Conservation (phyloP, 106 monocot species). For the Acanthochlamys bracteata region DNA sequence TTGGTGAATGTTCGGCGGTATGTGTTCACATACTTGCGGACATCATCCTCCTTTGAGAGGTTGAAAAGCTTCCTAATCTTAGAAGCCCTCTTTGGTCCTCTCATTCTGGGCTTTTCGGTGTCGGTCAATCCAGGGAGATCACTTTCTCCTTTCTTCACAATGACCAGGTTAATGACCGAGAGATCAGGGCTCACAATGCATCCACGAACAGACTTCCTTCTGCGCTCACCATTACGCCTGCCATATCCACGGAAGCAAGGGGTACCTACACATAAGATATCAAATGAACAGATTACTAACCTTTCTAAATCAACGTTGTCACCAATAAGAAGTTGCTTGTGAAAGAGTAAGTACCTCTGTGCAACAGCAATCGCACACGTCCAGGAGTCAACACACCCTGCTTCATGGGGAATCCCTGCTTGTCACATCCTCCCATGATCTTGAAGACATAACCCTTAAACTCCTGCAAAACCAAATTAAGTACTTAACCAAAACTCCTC, state of each 20-base stretch:
- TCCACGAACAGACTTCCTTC: slow-evolving; percentile 49
- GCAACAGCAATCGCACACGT: slow-evolving; percentile 47
- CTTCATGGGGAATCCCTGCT: slow-evolving; percentile 77
- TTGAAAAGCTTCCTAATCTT: slow-evolving; percentile 61
- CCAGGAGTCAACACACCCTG: slow-evolving; percentile 57
- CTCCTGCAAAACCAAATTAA: slow-evolving; percentile 21
- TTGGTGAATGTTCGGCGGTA: slow-evolving; percentile 38
- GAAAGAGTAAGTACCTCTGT: slow-evolving; percentile 27
- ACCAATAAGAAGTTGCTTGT: no score
- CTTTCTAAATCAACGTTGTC: no score
- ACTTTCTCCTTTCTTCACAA: slow-evolving; percentile 52
- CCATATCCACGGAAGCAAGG: slow-evolving; percentile 47
- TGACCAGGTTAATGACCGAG: slow-evolving; percentile 39
- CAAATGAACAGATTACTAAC: no score
- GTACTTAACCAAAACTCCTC: not conserved
- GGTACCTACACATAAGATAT: slow-evolving; percentile 17
- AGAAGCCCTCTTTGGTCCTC: slow-evolving; percentile 56
- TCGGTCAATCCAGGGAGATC: slow-evolving; percentile 57
- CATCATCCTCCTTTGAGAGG: slow-evolving; percentile 53
- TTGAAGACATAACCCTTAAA: slow-evolving; percentile 72
- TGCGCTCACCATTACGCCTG: slow-evolving; percentile 41
- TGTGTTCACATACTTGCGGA: slow-evolving; percentile 49
- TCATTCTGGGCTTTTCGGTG: slow-evolving; percentile 60
- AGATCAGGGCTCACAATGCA: slow-evolving; percentile 49
- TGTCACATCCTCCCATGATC: slow-evolving; percentile 61